Evolutionary conservation across 495 filamentous ascomycete genomes (phyloP).

Genomic region (Penicillium mononematosum): DNA sequence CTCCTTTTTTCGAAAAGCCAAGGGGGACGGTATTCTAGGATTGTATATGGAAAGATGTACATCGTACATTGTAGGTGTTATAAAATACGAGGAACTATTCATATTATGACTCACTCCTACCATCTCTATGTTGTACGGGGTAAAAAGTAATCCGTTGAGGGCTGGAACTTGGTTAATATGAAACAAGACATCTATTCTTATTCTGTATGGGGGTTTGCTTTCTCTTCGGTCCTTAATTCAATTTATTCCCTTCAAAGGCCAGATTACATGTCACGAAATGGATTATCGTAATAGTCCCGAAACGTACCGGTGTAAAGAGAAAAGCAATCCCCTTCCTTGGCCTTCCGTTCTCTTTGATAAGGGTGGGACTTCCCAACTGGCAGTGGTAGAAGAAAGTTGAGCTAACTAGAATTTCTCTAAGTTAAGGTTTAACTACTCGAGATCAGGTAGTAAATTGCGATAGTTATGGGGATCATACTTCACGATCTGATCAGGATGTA

Average conservation of each 20-base stretch:
- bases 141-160: too few relatives aligned
- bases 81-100: background rate
- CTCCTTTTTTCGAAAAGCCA: background rate
- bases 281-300: background rate
- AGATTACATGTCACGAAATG: background rate
- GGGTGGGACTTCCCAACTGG: background rate
- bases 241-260: background rate
- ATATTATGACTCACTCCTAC: too few relatives aligned
- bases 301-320: background rate
- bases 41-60: background rate
- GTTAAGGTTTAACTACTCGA: background rate
- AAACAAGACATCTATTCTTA: background rate
- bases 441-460: background rate
- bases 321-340: background rate
- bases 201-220: background rate
- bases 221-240: background rate
- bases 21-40: background rate
- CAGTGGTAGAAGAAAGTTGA: background rate
- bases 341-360: background rate
- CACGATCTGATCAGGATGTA: background rate
- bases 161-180: background rate
- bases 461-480: background rate
- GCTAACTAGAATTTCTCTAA: background rate
- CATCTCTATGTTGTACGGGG: too few relatives aligned
- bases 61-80: background rate